Conservation (phyloP, 305 asterid species). For the Petunia hybrid region DNA sequence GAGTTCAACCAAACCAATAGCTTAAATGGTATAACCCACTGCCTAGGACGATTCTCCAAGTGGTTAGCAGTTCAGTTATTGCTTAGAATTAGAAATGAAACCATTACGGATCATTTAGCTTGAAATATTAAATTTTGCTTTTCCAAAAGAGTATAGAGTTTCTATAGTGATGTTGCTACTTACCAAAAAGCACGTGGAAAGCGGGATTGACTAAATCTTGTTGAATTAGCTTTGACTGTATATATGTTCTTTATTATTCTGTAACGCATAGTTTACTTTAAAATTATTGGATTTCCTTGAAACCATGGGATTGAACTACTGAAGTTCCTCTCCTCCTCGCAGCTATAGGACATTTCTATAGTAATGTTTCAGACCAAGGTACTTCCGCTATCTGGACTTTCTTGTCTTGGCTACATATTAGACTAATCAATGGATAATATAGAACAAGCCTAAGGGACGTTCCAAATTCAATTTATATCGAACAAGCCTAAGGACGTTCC, state of each 20-base stretch:
- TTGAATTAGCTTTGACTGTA: conserved; percentile 2
- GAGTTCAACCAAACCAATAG: no score
- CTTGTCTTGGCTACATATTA: background rate
- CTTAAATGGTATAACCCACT: no score
- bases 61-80: background rate
- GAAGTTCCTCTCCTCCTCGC: background rate
- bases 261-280: background rate
- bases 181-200: background rate
- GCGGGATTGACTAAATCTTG: background rate
- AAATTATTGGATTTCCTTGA: background rate
- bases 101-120: conserved; percentile 15
- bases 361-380: background rate
- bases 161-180: background rate
- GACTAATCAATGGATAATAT: background rate
- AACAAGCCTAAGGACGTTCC: background rate
- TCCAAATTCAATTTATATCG: background rate
- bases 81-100: background rate
- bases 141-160: background rate
- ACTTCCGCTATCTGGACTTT: conserved; percentile 3
- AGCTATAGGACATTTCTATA: background rate
- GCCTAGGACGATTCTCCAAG: background rate
- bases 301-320: background rate
- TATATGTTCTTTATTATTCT: background rate
- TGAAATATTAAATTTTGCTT: background rate
- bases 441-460: background rate